Evolutionary conservation across 129 eudicot genomes (phyloP), one percentile per base, ranked within the genome.

Genomic region (Flaveria sonorensis): DNA sequence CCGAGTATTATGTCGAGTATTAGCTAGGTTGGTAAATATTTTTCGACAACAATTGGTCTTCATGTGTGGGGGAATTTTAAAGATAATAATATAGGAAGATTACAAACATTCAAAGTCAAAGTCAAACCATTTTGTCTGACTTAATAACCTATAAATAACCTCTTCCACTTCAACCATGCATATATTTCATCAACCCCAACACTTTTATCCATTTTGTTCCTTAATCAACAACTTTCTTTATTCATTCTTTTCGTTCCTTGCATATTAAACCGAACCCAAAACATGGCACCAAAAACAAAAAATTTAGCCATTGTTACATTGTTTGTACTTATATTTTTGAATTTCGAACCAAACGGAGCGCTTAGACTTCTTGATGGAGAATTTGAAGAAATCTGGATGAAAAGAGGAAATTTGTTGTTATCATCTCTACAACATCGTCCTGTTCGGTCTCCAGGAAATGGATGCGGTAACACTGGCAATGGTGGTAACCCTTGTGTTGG

Each of bases 301-400:
- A 26, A 4, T 0, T 19, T 82, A n/a, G 32, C 47, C 30, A 46
- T 51, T 13, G 26, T 71, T 20, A 39, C 59, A 66, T 13, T 47
- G 20, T 42, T 82, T 13, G 28, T 64, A 43, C 1, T 77, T 12
- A 11, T 59, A 3, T 6, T 72, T 8, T 50, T 46, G 16, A 66
- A 73, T 45, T 52, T 82, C 40, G n/a, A 72, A 66, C 52, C 48
- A 0, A 65, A 46, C 42, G 67, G 52, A 82, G 83, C 86, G 75
- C 19, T n/a, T n/a, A 65, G 86, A 66, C 65, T 87, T 70, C 70
- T 87, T 20, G 42, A 71, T 14, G 86, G 68, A 50, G 83, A 77
- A 24, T 47, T 68, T 43, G 76, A 73, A 73, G 69, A 74, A 65
- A 23, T 62, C 1, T 64, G 81, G 81, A 73, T 45, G 72, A 81